phyloP scores from a whole-genome alignment of 345 rosid species.

The Gossypium australe region DNA sequence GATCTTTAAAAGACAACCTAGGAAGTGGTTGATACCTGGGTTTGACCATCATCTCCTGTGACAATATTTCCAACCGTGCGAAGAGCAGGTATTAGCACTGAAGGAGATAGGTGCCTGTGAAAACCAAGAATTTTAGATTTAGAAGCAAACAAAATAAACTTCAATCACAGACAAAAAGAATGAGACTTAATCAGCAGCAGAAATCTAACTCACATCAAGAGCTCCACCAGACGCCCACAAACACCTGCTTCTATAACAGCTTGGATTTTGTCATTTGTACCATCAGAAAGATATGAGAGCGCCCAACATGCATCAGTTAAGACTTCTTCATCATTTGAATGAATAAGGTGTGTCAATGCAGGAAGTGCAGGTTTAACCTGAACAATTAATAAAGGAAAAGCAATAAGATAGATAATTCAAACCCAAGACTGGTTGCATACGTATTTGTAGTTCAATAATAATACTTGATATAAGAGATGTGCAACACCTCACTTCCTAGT shows the following conservation, averaged over 20 bases:
- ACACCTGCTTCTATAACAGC: conserved; percentile 85
- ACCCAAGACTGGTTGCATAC: background rate
- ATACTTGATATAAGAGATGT: background rate
- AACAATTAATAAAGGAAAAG: conserved; percentile 14
- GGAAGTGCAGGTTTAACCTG: conserved; percentile 91
- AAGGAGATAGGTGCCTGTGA: conserved; percentile 71
- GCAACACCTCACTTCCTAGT: background rate
- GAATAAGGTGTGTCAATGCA: conserved; percentile 69
- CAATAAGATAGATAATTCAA: background rate
- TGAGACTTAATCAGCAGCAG: background rate
- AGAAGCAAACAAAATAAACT: background rate
- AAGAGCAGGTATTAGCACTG: conserved; percentile 86
- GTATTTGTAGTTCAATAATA: background rate
- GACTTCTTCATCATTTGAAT: conserved; percentile 91
- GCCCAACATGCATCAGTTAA: conserved; percentile 98
- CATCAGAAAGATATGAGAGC: conserved; percentile 89
- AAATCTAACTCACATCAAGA: conserved; percentile 55
- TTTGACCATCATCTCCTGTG: conserved; percentile 83
- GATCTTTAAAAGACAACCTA: too few relatives aligned
- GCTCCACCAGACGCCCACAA: conserved; percentile 73
- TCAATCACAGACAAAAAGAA: background rate
- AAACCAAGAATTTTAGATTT: background rate
- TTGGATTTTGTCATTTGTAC: conserved; percentile 92
- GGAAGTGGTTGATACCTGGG: conserved; percentile 37
- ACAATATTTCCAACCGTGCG: conserved; percentile 88